Percentiles rank a stretch among this genome's conserved stretches.
Conservation (phyloP, 2,329 filamentous ascomycete species). For the Aspergillus calidoustus region DNA sequence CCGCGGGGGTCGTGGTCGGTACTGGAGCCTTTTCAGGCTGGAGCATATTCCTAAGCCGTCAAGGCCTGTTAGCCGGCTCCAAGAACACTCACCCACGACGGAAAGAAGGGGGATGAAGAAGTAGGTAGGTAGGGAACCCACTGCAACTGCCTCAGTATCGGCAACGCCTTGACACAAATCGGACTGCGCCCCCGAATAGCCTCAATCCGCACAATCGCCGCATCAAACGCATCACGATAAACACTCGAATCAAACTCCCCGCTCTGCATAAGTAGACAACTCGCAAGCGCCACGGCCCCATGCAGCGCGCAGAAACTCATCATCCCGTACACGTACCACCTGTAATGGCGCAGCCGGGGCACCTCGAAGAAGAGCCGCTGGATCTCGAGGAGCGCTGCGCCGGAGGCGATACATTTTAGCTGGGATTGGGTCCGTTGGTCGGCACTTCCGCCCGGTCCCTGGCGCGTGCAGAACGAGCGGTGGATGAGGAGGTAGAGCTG, state of each 20-base stretch:
- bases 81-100: too few species aligned
- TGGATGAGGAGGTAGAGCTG: constrained; percentile 37
- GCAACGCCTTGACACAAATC: neutral
- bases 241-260: too few species aligned
- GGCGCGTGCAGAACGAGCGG: constrained; percentile 24
- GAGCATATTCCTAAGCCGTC: too few species aligned
- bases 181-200: neutral
- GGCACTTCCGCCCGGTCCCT: neutral
- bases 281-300: neutral
- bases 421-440: constrained; percentile 10
- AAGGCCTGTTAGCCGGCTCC: too few species aligned
- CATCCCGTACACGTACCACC: neutral
- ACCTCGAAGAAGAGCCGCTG: constrained; percentile 18
- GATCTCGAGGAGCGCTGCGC: constrained; percentile 27
- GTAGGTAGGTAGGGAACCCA: neutral
- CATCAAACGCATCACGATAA: neutral
- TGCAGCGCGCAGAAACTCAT: constrained; percentile 3
- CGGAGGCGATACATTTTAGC: constrained; percentile 28
- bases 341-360: neutral
- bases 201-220: neutral
- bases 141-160: neutral
- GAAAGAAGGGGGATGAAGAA: too few species aligned
- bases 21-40: too few species aligned
- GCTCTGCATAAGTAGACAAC: neutral
- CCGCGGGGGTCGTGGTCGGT: too few species aligned